These are phyloP conservation scores for Penicillium fimorum DNA, from an alignment of 495 filamentous ascomycete genomes.

Conservation along the genomic window DNA sequence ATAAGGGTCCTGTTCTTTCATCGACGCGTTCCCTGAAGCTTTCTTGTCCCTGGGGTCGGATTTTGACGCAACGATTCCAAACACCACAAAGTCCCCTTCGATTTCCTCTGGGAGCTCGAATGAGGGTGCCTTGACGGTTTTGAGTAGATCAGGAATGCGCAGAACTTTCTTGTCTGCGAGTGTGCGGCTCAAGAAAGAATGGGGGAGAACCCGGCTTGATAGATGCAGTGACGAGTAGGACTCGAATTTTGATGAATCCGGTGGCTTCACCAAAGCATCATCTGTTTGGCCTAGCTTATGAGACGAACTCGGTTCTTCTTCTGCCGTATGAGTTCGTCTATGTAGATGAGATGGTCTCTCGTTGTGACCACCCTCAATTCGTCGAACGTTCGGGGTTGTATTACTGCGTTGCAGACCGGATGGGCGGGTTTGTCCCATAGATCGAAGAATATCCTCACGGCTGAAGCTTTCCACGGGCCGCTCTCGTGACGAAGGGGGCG, in stretches of 20 bases:
- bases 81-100: slow-evolving; percentile 81
- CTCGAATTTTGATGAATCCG: slow-evolving; percentile 63
- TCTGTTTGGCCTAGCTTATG: slow-evolving; percentile 11
- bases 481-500: slow-evolving; percentile 45
- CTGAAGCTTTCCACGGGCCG: slow-evolving; percentile 51
- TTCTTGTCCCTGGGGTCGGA: slow-evolving; percentile 75
- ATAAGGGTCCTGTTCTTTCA: slow-evolving; percentile 46
- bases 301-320: slow-evolving; percentile 29
- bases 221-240: slow-evolving; percentile 83
- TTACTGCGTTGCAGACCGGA: slow-evolving; percentile 48
- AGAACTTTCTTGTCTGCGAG: slow-evolving; percentile 74
- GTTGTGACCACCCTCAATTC: slow-evolving; percentile 16
- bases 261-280: slow-evolving; percentile 19
- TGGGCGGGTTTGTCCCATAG: slow-evolving; percentile 30
- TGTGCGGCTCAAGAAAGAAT: slow-evolving; percentile 70
- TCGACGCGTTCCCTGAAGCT: slow-evolving; percentile 40
- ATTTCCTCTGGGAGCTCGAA: slow-evolving; percentile 84
- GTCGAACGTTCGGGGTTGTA: slow-evolving; percentile 48
- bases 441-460: slow-evolving; percentile 62
- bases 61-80: slow-evolving; percentile 84
- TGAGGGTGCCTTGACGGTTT: slow-evolving; percentile 75
- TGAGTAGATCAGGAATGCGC: slow-evolving; percentile 77
- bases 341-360: slow-evolving; percentile 25
- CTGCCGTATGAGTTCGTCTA: slow-evolving; percentile 29
- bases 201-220: slow-evolving; percentile 80